Base-by-base conservation (phyloP, 2,329 filamentous ascomycete species). In the Macroventuria anomochaeta region DNA sequence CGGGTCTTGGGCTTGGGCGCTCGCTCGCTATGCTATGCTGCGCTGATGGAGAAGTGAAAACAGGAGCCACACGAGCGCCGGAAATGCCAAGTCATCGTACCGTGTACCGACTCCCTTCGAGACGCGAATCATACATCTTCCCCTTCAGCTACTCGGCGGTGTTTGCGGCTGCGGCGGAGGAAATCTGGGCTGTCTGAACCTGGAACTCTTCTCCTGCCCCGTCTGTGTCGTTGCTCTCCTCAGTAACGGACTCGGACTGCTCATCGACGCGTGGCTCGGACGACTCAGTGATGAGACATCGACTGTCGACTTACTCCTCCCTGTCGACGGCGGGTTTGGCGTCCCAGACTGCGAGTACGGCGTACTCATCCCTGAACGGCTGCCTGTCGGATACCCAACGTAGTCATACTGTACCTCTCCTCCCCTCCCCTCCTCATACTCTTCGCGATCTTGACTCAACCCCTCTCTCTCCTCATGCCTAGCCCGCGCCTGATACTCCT, bases 401-500 rank as follows among this genome's bases (percentile, higher is more conserved):
- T 74, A 73, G 34, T 72, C 71, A 34, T 56, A 74, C 8, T 32
- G 12, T 7, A 33, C 42, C 0, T 39, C 47, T n/a, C 55, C 49
- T 7, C 10, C 31, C 4, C 10, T n/a, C 11, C 7, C 17, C 12
- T 17, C 8, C 18, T 12, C 2, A 3, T 20, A 3, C 3, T 33
- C 41, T 1, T 50, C n/a, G n/a, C n/a, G n/a, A n/a, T n/a, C n/a
- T n/a, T n/a, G n/a, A n/a, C n/a, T n/a, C n/a, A 21, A 10, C 2
- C 33, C 52, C 13, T 66, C 41, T 0, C 58, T 48, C 3, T 48
- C 48, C 6, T 65, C 57, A 21, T 67, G 61, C 2, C 33, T 18
- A 1, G 34, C 13, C 2, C 23, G 72, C 47, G 83, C 81, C 40
- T 86, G 80, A 60, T 88, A 88, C n/a, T 86, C 85, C 65, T 89